These are phyloP conservation scores for Nakazawaea peltata DNA, from an alignment of 805 yeast species.

Conservation along the genomic window DNA sequence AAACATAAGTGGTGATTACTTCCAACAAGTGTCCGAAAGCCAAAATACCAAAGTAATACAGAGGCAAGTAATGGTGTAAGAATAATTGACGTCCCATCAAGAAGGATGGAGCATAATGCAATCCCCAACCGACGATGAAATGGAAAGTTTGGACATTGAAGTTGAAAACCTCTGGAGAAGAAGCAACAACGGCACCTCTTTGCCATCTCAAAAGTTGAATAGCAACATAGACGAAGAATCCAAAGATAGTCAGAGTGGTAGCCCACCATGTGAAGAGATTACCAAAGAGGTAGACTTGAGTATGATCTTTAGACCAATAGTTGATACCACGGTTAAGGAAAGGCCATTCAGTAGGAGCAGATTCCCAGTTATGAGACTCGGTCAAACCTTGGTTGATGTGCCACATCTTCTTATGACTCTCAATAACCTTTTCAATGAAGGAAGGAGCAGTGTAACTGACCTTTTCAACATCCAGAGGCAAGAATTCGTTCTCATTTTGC, in stretches of 20 bases:
- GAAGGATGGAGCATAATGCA: slow-evolving; percentile 53
- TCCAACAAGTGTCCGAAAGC: slow-evolving; percentile 26
- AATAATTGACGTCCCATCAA: slow-evolving; percentile 29
- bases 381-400: slow-evolving; percentile 61
- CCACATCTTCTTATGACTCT: slow-evolving; percentile 74
- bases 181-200: slow-evolving; percentile 34
- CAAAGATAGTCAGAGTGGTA: slow-evolving; percentile 41
- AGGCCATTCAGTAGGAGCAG: slow-evolving; percentile 71
- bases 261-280: slow-evolving; percentile 81
- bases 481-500: slow-evolving; percentile 46
- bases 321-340: slow-evolving; percentile 68
- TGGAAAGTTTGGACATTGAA: slow-evolving; percentile 57
- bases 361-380: slow-evolving; percentile 63
- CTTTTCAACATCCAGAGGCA: slow-evolving; percentile 35
- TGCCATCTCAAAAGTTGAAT: slow-evolving; percentile 56
- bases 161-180: slow-evolving; percentile 49
- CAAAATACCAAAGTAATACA: slow-evolving; percentile 37
- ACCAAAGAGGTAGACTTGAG: slow-evolving; percentile 66
- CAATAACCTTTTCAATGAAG: slow-evolving; percentile 53
- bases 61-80: slow-evolving; percentile 39
- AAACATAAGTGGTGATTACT: slow-evolving; percentile 19
- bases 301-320: slow-evolving; percentile 60
- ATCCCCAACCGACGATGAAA: slow-evolving; percentile 60
- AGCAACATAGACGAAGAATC: slow-evolving; percentile 41
- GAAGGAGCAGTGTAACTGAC: slow-evolving; percentile 45